Conservation (phyloP, 352 stramenopile genomes). For the Pythium dissimile region DNA sequence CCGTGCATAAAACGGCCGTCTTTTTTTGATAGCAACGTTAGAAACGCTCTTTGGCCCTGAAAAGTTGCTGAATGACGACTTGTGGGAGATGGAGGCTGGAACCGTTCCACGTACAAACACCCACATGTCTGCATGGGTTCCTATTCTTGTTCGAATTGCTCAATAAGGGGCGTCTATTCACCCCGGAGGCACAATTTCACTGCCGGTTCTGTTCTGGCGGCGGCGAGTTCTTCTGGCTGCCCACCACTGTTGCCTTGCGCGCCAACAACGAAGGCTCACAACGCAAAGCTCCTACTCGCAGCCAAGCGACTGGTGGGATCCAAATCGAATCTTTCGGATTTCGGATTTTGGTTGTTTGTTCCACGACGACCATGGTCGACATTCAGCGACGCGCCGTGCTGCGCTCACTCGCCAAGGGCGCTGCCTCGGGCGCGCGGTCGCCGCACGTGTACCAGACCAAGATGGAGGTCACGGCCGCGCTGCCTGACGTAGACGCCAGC, state of each 20-base stretch:
- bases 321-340: background rate
- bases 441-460: conserved; percentile 25
- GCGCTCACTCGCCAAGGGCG: conserved; percentile 17
- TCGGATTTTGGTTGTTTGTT: background rate
- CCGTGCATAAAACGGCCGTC: conserved; percentile 4
- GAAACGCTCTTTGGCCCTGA: background rate
- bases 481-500: background rate
- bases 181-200: background rate
- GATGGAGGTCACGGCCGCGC: conserved; percentile 5
- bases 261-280: no score
- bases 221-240: conserved; percentile 18
- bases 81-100: background rate
- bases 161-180: background rate
- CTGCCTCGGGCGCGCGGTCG: conserved; percentile 8
- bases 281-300: conserved; percentile 9
- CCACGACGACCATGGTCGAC: conserved; percentile 37
- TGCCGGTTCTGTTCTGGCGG: conserved; percentile 15
- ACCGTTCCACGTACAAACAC: background rate
- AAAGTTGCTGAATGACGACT: conserved; percentile 5
- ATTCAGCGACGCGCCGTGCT: conserved; percentile 26
- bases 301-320: background rate
- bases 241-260: no score
- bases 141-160: conserved; percentile 6
- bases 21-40: conserved; percentile 18
- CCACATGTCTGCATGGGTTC: conserved; percentile 22